Evolutionary conservation across 2,329 filamentous ascomycete species (phyloP), one percentile per base, ranked within the genome.

Genomic region (Xylaria sp.): DNA sequence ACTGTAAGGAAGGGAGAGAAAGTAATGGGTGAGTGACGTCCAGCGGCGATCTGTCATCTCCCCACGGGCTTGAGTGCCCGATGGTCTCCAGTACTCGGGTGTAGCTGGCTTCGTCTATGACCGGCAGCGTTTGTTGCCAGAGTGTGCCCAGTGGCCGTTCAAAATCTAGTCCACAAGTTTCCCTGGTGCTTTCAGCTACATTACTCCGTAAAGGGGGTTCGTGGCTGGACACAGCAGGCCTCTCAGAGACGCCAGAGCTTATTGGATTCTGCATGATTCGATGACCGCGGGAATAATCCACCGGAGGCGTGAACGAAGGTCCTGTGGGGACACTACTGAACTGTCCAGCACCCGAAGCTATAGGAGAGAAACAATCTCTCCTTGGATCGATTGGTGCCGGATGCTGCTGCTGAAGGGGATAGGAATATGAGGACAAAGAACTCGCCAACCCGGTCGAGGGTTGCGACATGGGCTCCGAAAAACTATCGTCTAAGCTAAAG

Each of bases 1-100:
- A 74, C 59, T 86, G 82, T 7, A 87, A 69, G 0, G 78, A 76
- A 1, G 67, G 60, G 0, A 81, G 68, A 0, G 78, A 79, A 2
- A 87, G 68, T 0, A 85, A 67, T 0, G 78, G 77, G 34, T 85
- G 76, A 6, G 80, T 74, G 17, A 74, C 66, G n/a, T 74, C 73
- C 42, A 81, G 73, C 8, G 71, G 66, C 22, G 73, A 69, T 1
- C 78, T 77, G 49, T 81, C 76, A 4, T 80, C 77, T 0, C 75
- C 74, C 1, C 71, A 70, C 0, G 82, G 80, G 8, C 75, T 74
- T 9, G 78, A 74, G 1, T 74, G 69, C n/a, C 78, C 74, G 24
- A 86, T 72, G 0, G 84, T 67, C n/a, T 76, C 71, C 2, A 87
- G 59, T 0, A 60, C 52, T 24, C 41, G 52, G 18, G 34, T 24